Conservation (phyloP, 768 basidiomycete species). For the Rhodotorula toruloides region DNA sequence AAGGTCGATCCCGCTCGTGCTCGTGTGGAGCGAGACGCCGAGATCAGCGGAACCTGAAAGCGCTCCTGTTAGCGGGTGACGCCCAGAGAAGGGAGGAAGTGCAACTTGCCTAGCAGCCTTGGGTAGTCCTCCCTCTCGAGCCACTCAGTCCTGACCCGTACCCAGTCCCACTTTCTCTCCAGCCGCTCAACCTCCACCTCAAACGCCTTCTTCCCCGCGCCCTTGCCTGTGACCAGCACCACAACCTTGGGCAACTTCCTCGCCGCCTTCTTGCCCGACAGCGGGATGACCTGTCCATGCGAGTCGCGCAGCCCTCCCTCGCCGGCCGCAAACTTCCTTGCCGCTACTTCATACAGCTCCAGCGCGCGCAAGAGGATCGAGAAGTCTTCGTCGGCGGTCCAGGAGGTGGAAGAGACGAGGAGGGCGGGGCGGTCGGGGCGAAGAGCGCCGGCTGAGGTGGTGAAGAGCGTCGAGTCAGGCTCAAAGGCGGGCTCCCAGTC, state of each 20-base stretch:
- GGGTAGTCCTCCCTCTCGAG: constrained; percentile 88
- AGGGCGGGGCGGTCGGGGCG: constrained; percentile 63
- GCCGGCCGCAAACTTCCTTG: constrained; percentile 39
- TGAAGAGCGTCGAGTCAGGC: constrained; percentile 57
- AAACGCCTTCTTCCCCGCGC: constrained; percentile 66
- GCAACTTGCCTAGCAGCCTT: constrained; percentile 62
- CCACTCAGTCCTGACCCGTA: constrained; percentile 77
- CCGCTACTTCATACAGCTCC: constrained; percentile 61
- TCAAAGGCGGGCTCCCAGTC: constrained; percentile 53
- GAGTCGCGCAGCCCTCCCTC: constrained; percentile 14
- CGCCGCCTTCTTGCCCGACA: constrained; percentile 28
- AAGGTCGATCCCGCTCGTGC: constrained; percentile 81
- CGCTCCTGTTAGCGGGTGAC: not conserved
- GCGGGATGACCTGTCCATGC: too few relatives aligned
- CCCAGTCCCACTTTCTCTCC: constrained; percentile 66
- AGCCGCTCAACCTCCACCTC: constrained; percentile 62
- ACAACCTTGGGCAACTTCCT: constrained; percentile 63
- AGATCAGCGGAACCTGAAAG: constrained; percentile 75
- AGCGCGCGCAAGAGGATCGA: constrained; percentile 72
- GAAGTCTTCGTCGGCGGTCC: constrained; percentile 98
- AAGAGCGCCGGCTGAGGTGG: constrained; percentile 35
- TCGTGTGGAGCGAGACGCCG: constrained; percentile 83
- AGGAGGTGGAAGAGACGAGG: constrained; percentile 85
- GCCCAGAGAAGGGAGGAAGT: not conserved
- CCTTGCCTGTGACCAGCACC: constrained; percentile 85